Evolutionary conservation across 495 filamentous ascomycete genomes (phyloP).

Genomic region (Neurospora sp.): DNA sequence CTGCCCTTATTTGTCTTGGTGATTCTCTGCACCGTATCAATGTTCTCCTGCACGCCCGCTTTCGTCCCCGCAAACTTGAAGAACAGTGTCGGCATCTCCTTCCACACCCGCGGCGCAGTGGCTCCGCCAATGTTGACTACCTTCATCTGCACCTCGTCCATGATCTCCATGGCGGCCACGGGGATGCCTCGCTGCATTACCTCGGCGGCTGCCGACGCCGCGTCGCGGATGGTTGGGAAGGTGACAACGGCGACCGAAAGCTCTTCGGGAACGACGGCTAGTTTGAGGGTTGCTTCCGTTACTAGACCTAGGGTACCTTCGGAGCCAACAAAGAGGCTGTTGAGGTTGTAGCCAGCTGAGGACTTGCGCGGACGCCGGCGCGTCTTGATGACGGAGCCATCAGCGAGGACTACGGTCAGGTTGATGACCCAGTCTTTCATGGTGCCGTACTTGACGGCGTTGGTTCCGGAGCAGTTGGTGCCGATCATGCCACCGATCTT

Average conservation of each 20-base stretch:
- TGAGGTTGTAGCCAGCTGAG: conserved; percentile 75
- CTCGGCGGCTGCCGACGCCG: conserved; percentile 56
- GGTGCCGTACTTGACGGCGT: conserved; percentile 71
- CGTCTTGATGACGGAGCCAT: conserved; percentile 72
- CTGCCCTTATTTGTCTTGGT: conserved; percentile 50
- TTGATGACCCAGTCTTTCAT: conserved; percentile 86
- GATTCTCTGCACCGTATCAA: conserved; percentile 52
- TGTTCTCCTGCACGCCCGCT: conserved; percentile 56
- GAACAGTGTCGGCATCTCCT: conserved; percentile 69
- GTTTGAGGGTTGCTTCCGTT: conserved; percentile 65
- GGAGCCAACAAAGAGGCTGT: conserved; percentile 63
- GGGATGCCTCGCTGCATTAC: conserved; percentile 65
- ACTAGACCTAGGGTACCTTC: conserved; percentile 72
- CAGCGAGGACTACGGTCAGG: conserved; percentile 67
- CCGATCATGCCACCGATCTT: conserved; percentile 70
- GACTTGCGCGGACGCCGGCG: conserved; percentile 63
- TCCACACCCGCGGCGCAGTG: conserved; percentile 57
- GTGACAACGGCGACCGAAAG: conserved; percentile 65
- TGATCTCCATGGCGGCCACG: conserved; percentile 70
- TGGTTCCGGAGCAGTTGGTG: conserved; percentile 71
- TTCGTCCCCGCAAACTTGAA: conserved; percentile 77
- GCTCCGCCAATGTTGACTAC: conserved; percentile 64
- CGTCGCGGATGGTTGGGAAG: conserved; percentile 63
- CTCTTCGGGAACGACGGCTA: conserved; percentile 62
- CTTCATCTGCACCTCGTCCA: conserved; percentile 76